Evolutionary conservation across 1,284 basidiomycete species (phyloP).

Genomic region (Malassezia restricta): DNA sequence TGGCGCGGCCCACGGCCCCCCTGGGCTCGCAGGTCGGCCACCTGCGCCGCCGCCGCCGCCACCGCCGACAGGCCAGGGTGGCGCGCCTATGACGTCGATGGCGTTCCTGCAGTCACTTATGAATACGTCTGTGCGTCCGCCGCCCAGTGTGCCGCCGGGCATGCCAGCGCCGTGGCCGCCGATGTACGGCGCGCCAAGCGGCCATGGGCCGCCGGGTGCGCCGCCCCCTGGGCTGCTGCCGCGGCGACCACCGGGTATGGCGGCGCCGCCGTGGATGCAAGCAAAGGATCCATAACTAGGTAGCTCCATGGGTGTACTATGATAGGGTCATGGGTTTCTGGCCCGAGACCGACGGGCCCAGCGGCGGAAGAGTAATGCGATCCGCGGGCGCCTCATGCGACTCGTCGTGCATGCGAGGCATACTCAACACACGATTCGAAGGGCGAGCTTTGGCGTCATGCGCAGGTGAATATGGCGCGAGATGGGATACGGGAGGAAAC

Average conservation of each 20-base stretch:
- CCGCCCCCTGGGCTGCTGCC: neutral
- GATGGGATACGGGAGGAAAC: neutral
- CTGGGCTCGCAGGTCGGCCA: neutral
- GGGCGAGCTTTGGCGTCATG: neutral
- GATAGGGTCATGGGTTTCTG: neutral
- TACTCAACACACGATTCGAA: neutral
- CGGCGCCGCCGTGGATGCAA: neutral
- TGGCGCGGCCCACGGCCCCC: neutral
- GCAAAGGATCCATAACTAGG: too few species aligned
- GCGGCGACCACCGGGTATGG: neutral
- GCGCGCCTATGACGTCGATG: neutral
- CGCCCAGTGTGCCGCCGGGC: neutral
- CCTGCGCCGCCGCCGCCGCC: neutral
- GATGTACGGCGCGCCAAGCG: neutral
- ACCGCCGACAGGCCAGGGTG: neutral
- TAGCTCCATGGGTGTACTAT: too few species aligned
- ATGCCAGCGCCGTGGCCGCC: neutral
- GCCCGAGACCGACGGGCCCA: neutral
- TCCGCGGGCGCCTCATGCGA: neutral
- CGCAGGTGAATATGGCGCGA: neutral
- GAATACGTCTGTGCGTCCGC: neutral
- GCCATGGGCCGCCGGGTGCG: neutral
- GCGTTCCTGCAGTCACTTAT: slow-evolving; percentile 5
- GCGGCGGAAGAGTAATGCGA: slow-evolving; percentile 2
- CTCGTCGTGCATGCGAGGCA: slow-evolving; percentile 18